Base-by-base conservation (phyloP, 345 rosid genomes). In the Sonneratia alba region DNA sequence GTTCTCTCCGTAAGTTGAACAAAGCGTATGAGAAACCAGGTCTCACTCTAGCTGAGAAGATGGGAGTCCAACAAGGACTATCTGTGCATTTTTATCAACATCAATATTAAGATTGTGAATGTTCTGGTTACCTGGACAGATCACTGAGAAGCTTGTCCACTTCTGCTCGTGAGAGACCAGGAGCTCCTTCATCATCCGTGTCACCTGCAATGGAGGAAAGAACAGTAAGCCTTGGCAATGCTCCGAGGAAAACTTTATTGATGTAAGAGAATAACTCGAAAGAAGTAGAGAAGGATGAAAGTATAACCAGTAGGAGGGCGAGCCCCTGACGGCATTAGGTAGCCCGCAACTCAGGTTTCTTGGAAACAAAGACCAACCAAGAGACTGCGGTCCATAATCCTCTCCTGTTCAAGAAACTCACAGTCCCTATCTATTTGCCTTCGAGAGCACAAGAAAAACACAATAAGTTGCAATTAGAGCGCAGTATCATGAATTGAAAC, bases 321-420 rank as follows among this genome's bases (percentile, higher is more conserved):
- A 76, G 85, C 76, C 79, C 83, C 87, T 51, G 85, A 83, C 48
- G 96, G 91, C 71, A 94, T 86, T 48, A 94, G 73, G n/a, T 91
- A 91, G 40, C 97, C 88, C 65, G 80, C 77, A 4, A 77, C 75
- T 6, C 94, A 73, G 65, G 87, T 85, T 73, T 89, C 92, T 83
- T 88, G 84, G 76, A 94, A 94, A 67, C 89, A 95, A 80, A 94
- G 92, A 51, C 98, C 98, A 51, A 94, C 96, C 59, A 94, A 73
- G 43, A 94, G 90, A 81, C 98, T 94, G 55, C 91, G 91, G 79
- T 94, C 98, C 98, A 94, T 94, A 45, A 92, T 94, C 72, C 96
- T 91, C 79, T 89, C 98, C 34, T 91, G 98, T 72, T 89, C 98
- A 49, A 94, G 86, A 74, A 94, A 83, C 79, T 94, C 98, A 57